Evolutionary conservation across 306 rosid species (phyloP).

Genomic region (Rosa persica): DNA sequence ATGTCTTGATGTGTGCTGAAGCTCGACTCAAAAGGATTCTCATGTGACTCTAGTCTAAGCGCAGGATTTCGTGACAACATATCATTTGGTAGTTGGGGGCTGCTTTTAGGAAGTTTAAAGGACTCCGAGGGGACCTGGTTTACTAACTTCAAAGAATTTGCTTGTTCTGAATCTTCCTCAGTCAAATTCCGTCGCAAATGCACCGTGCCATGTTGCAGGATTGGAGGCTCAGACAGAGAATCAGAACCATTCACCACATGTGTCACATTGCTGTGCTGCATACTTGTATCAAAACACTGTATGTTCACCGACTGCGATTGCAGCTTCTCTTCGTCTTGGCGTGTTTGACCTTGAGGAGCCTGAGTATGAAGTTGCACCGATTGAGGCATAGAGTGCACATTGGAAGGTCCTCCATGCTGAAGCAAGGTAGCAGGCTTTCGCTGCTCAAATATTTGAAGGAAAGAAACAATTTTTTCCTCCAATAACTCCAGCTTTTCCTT

Average conservation of each 20-base stretch:
- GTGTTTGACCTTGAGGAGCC: conserved; percentile 55
- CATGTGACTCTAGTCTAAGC: conserved; percentile 48
- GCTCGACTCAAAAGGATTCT: conserved; percentile 15
- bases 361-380: conserved; percentile 48
- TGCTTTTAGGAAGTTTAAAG: conserved; percentile 52
- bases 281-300: conserved; percentile 47
- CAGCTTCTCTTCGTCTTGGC: conserved; percentile 61
- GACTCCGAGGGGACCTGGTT: conserved; percentile 58
- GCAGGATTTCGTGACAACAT: conserved; percentile 58
- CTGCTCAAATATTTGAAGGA: conserved; percentile 43
- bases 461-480: conserved; percentile 59
- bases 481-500: conserved; percentile 51
- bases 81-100: conserved; percentile 59
- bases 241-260: conserved; percentile 57
- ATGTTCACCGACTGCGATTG: conserved; percentile 56
- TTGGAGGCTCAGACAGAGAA: conserved; percentile 47
- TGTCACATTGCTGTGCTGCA: conserved; percentile 51
- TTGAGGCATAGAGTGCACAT: conserved; percentile 65
- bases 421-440: conserved; percentile 42
- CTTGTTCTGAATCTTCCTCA: conserved; percentile 60
- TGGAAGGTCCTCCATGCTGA: conserved; percentile 61
- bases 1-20: neutral
- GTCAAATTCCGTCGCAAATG: conserved; percentile 52
- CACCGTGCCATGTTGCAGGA: conserved; percentile 55
- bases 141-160: conserved; percentile 51